Base-by-base conservation (phyloP, 140 eudicot species). In the Flaveria floridana region DNA sequence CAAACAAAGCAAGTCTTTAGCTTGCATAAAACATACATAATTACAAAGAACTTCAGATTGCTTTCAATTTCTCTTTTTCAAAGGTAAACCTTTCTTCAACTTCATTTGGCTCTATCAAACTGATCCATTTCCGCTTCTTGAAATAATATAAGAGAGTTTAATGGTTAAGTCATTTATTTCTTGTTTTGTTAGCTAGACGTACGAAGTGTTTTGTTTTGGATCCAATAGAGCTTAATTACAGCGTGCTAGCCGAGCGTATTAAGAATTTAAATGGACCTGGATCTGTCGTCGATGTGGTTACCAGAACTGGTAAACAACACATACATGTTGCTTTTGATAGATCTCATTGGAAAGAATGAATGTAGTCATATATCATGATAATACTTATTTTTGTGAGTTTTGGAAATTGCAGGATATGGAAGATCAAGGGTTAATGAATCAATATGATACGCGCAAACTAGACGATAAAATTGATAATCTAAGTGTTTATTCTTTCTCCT, bases 71-170 rank as follows among this genome's bases (percentile, higher is more conserved):
- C 30, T 10, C 3, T 9, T 57, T 20, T 25, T 42, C 30, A 44
- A 77, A 77, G 82, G 74, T 66, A 66, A 76, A 76, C 56, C 80
- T 46, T 76, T 66, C 16, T 64, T 53, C 67, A 53, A 12, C 41
- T 30, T 64, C 65, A 75, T 65, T 8, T 26, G 2, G 19, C 6
- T 72, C 50, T 10, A 25, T 10, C 44, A 42, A n/a, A 10, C 25
- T 19, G 6, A 70, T 70, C 52, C 5, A 6, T 19, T 72, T 56
- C 5, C 6, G 41, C 41, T 34, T 34, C 8, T 34, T 34, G 41
- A 30, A 30, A 34, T 34, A 34, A 34, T 34, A 34, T 34, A 41
- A 56, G 3, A 41, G 28, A 14, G 14, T 19, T 39, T 41, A 0
- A 41, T 72, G 3, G 71, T 47, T 61, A 44, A 74, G 48, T 61